These are phyloP conservation scores for Fusarium nisikadoi DNA, from an alignment of 2,329 filamentous ascomycete species.

Conservation along the genomic window DNA sequence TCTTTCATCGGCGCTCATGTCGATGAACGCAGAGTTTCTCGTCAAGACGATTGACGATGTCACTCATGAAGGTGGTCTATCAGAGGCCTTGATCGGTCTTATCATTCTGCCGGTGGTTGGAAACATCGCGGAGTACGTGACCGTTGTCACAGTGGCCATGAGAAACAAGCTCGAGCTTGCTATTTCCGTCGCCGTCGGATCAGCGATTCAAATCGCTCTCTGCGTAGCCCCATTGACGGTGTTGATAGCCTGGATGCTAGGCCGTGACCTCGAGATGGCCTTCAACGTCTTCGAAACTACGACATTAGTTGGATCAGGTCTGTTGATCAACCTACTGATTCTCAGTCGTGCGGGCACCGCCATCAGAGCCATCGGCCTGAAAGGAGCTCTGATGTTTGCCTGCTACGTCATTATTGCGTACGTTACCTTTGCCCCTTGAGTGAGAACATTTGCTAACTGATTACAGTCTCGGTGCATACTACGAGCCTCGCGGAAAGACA, in stretches of 20 bases:
- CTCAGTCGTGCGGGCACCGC: constrained; percentile 77
- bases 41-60: constrained; percentile 68
- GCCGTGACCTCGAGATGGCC: constrained; percentile 70
- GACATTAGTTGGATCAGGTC: constrained; percentile 74
- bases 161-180: constrained; percentile 72
- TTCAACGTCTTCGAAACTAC: constrained; percentile 82
- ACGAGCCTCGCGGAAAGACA: constrained; percentile 18
- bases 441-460: background rate
- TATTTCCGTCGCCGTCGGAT: constrained; percentile 69
- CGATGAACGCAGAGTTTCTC: constrained; percentile 70
- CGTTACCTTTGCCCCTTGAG: background rate
- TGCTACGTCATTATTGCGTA: constrained; percentile 63
- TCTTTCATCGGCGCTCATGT: constrained; percentile 65
- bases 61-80: constrained; percentile 59
- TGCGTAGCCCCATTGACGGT: constrained; percentile 70
- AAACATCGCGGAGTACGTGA: constrained; percentile 72
- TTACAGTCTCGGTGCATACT: constrained; percentile 29
- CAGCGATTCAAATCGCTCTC: constrained; percentile 69
- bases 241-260: constrained; percentile 67
- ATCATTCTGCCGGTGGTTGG: constrained; percentile 71
- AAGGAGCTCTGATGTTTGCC: constrained; percentile 67
- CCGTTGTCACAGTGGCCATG: constrained; percentile 67
- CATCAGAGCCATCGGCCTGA: constrained; percentile 57
- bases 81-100: constrained; percentile 68
- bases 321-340: constrained; percentile 81